These are phyloP conservation scores for Geosmithia putterillii DNA, from an alignment of 2,329 filamentous ascomycete genomes.

Conservation along the genomic window DNA sequence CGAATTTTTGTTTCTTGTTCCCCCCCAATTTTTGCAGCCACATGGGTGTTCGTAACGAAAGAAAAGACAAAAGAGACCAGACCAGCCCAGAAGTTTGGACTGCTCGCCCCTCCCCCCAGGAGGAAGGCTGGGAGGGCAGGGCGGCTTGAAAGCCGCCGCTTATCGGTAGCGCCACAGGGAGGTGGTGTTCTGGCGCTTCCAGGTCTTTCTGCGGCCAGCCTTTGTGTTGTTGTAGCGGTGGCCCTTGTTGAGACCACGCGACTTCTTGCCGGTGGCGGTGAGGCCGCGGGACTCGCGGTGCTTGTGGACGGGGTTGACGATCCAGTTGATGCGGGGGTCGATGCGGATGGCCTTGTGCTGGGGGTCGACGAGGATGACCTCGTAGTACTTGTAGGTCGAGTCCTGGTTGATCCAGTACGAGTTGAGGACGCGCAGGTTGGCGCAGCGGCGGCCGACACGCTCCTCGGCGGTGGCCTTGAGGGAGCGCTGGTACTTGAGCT, in stretches of 20 bases:
- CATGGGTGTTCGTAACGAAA: too few species aligned
- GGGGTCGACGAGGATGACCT: constrained; percentile 99
- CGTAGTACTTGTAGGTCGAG: constrained; percentile 99
- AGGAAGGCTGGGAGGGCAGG: too few species aligned
- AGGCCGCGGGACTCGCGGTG: constrained; percentile 97
- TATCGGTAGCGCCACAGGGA: constrained; percentile 98
- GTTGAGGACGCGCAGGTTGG: constrained; percentile 98
- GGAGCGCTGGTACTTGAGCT: constrained; percentile 99
- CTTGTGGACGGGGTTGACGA: constrained; percentile 99
- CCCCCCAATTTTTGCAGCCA: too few species aligned
- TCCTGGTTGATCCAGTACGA: constrained; percentile 99
- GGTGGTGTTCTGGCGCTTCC: constrained; percentile 99
- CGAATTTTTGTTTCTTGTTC: too few species aligned
- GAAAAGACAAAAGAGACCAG: too few species aligned
- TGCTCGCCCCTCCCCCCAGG: too few species aligned
- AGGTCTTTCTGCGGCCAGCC: constrained; percentile 97
- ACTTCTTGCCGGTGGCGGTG: constrained; percentile 98
- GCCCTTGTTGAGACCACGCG: constrained; percentile 97
- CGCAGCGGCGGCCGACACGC: constrained; percentile 98
- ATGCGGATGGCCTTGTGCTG: constrained; percentile 99
- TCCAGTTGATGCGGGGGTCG: constrained; percentile 99
- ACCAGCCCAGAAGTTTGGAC: too few species aligned
- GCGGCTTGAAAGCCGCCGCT: too few species aligned
- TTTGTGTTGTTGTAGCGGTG: constrained; percentile 98
- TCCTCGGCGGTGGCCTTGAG: constrained; percentile 97